Conservation (phyloP, 2,329 filamentous ascomycete species). For the Aspergillus vadensis region DNA sequence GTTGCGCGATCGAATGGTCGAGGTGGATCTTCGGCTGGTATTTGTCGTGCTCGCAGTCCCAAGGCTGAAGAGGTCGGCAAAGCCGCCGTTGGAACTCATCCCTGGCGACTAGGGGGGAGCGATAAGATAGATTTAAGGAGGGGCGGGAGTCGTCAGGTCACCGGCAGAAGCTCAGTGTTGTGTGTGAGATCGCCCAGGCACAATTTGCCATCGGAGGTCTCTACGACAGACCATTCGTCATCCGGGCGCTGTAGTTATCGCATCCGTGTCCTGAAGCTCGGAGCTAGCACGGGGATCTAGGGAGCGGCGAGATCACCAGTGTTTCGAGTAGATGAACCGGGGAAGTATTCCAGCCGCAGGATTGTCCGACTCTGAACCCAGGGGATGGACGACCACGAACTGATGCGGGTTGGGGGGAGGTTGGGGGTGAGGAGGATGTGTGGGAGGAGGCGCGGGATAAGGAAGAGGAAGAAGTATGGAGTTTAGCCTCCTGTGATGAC, state of each 20-base stretch:
- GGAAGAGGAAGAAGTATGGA: constrained; percentile 10
- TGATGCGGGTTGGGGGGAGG: background rate
- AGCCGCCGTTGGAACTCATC: constrained; percentile 46
- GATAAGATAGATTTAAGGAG: constrained; percentile 20
- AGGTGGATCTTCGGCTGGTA: constrained; percentile 35
- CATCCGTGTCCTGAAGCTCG: constrained; percentile 25
- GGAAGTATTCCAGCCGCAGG: background rate
- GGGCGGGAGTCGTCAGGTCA: constrained; percentile 27
- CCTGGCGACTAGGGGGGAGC: constrained; percentile 28
- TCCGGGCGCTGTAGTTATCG: constrained; percentile 28
- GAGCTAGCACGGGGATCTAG: background rate
- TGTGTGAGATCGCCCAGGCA: constrained; percentile 34
- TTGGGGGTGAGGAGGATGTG: background rate
- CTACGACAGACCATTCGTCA: constrained; percentile 42
- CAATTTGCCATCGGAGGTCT: constrained; percentile 38
- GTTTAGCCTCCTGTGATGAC: constrained; percentile 10
- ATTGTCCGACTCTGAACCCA: background rate
- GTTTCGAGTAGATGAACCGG: constrained; percentile 1
- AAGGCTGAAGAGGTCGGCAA: constrained; percentile 39
- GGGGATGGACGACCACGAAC: background rate
- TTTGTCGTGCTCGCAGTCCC: constrained; percentile 36
- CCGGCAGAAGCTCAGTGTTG: constrained; percentile 22
- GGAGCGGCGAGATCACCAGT: background rate
- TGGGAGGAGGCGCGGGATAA: constrained; percentile 6
- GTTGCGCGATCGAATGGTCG: constrained; percentile 47